Evolutionary conservation across 2,329 filamentous ascomycete species (phyloP).

Genomic region (Lecanicillium sp.): DNA sequence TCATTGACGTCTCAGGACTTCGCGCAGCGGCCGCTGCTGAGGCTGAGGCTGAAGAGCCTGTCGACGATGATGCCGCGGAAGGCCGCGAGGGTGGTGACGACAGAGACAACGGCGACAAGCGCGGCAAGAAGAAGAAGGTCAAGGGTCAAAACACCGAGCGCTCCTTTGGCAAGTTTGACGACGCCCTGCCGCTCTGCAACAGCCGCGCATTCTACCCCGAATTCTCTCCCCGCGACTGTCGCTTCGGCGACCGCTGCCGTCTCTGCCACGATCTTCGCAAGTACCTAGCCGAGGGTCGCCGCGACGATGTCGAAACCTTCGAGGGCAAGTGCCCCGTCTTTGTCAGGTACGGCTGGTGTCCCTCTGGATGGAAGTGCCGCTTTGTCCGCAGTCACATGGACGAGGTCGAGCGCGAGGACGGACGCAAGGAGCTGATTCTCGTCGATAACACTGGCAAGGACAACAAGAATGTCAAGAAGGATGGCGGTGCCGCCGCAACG

Average conservation of each 20-base stretch:
- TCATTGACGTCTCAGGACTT: conserved; percentile 31
- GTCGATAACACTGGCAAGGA: conserved; percentile 36
- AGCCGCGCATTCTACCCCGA: conserved; percentile 66
- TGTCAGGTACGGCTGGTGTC: conserved; percentile 68
- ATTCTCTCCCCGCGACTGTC: conserved; percentile 74
- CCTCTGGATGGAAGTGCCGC: conserved; percentile 88
- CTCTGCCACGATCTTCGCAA: conserved; percentile 77
- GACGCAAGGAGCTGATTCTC: conserved; percentile 74
- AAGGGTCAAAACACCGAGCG: conserved; percentile 73
- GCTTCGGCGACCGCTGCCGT: conserved; percentile 74
- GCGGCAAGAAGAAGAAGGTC: conserved; percentile 44
- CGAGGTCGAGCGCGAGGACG: conserved; percentile 72
- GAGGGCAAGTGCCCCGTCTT: conserved; percentile 76
- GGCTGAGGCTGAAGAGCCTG: conserved; percentile 18
- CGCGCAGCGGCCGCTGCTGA: conserved; percentile 16
- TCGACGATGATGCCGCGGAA: conserved; percentile 46
- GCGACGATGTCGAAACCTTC: conserved; percentile 71
- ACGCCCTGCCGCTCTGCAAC: conserved; percentile 71
- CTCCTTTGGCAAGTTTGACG: conserved; percentile 72
- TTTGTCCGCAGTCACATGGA: conserved; percentile 83
- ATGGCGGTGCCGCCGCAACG: conserved; percentile 22
- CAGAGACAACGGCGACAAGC: conserved; percentile 28
- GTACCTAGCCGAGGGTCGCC: conserved; percentile 77
- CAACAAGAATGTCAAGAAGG: conserved; percentile 5
- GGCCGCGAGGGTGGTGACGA: conserved; percentile 40